A percentile compares a stretch with the other conserved stretches of the same genome.
Evolutionary conservation across 305 asterid species (phyloP).

Genomic region (Fraxinus nigra): DNA sequence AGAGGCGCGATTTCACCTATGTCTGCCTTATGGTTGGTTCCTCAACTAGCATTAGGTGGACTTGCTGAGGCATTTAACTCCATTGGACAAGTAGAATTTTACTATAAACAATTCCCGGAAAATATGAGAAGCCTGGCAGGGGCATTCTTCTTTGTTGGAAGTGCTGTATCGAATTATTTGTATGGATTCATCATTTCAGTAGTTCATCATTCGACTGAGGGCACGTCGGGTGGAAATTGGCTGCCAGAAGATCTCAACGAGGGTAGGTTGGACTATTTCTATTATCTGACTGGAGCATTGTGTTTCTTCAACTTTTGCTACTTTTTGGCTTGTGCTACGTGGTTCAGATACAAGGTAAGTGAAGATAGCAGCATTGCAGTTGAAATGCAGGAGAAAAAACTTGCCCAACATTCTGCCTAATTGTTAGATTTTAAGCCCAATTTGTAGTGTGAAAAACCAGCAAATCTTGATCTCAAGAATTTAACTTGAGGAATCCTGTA

Average conservation of each 20-base stretch:
- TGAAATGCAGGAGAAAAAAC: conserved; percentile 40
- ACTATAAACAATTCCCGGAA: conserved; percentile 58
- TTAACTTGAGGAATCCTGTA: background rate
- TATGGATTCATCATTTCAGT: conserved; percentile 41
- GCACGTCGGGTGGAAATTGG: conserved; percentile 37
- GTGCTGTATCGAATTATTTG: conserved; percentile 38
- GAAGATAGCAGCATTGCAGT: conserved; percentile 9
- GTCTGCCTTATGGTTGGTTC: conserved; percentile 52
- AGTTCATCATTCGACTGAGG: conserved; percentile 36
- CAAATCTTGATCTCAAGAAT: background rate
- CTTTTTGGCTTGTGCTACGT: conserved; percentile 42
- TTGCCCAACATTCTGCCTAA: conserved; percentile 41
- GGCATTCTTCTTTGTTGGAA: conserved; percentile 45
- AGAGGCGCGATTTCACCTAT: conserved; percentile 37
- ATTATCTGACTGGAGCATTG: conserved; percentile 36
- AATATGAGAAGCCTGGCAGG: conserved; percentile 54
- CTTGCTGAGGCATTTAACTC: conserved; percentile 48
- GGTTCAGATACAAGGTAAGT: conserved; percentile 46
- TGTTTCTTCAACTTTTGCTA: conserved; percentile 42
- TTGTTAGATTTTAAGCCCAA: background rate
- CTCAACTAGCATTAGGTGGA: conserved; percentile 48
- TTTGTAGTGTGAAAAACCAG: background rate
- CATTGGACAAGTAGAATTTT: conserved; percentile 45
- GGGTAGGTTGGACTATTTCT: conserved; percentile 51
- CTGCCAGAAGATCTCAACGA: conserved; percentile 56